phyloP scores from a whole-genome alignment of 2,329 filamentous ascomycete species.

The Orbilia quercus region DNA sequence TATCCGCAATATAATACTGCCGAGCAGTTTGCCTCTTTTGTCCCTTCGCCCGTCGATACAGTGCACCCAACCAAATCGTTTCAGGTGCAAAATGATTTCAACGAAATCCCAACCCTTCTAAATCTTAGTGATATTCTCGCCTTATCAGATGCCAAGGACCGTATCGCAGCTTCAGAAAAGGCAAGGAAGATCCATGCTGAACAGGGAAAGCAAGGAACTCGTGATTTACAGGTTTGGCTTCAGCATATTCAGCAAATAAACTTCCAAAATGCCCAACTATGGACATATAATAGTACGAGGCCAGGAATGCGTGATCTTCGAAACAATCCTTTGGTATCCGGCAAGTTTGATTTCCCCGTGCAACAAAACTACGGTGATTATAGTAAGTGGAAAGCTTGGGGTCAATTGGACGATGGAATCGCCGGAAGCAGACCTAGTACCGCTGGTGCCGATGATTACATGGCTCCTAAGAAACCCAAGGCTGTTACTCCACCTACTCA shows the following conservation, averaged over 20 bases:
- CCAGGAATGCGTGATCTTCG: conserved; percentile 51
- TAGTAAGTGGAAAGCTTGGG: conserved; percentile 43
- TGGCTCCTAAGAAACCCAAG: conserved; percentile 43
- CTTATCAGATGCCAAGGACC: conserved; percentile 48
- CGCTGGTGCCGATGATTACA: conserved; percentile 41
- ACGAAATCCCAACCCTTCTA: conserved; percentile 48
- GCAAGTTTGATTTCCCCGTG: conserved; percentile 26
- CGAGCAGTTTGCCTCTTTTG: conserved; percentile 40
- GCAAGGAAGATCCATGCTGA: conserved; percentile 46
- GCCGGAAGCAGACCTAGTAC: conserved; percentile 53
- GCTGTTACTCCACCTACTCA: neutral
- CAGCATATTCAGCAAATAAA: conserved; percentile 48
- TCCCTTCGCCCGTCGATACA: conserved; percentile 47
- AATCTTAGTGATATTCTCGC: conserved; percentile 53
- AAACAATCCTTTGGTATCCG: conserved; percentile 43
- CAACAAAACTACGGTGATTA: conserved; percentile 19
- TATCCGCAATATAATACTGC: conserved; percentile 44
- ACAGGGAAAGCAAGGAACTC: conserved; percentile 27
- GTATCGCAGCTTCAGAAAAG: conserved; percentile 51
- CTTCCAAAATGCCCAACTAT: conserved; percentile 45
- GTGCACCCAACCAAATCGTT: conserved; percentile 33
- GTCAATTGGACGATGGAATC: conserved; percentile 43
- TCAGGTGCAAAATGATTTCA: conserved; percentile 39
- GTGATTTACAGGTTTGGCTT: conserved; percentile 53
- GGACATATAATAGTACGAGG: conserved; percentile 42